phyloP scores from a whole-genome alignment of 768 basidiomycete species.

The Neoboletus brunneissimus region DNA sequence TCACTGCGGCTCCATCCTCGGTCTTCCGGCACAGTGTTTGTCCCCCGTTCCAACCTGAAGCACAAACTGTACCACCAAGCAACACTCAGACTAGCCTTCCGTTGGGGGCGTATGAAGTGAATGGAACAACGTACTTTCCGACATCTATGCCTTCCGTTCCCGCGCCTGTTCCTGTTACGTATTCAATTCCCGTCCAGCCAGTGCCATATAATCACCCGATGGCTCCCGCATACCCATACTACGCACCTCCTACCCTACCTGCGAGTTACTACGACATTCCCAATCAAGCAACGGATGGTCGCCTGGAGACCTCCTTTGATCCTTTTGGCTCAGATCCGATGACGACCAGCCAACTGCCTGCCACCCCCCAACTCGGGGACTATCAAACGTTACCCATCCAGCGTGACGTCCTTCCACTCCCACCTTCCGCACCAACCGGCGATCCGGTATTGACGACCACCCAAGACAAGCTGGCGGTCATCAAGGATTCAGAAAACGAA shows the following conservation, averaged over 20 bases:
- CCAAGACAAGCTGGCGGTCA: not conserved
- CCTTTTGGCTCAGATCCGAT: conserved; percentile 21
- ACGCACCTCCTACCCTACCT: conserved; percentile 6
- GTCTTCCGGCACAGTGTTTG: conserved; percentile 1
- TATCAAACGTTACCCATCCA: conserved; percentile 1
- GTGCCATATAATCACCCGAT: conserved; percentile 4
- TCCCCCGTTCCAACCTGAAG: not conserved
- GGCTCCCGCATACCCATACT: conserved; percentile 8
- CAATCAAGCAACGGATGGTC: not conserved
- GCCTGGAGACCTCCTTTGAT: conserved; percentile 13
- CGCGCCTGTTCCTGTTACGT: conserved; percentile 3
- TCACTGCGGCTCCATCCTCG: not conserved
- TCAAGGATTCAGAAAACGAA: conserved; percentile 9
- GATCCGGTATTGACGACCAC: not conserved
- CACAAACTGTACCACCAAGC: not conserved
- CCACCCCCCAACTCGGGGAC: conserved; percentile 8
- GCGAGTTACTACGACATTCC: conserved; percentile 1
- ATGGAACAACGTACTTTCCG: conserved; percentile 32
- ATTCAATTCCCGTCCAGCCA: conserved; percentile 5
- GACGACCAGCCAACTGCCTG: conserved; percentile 9
- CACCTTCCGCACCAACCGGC: not conserved
- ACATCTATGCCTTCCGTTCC: not conserved
- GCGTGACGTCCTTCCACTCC: not conserved
- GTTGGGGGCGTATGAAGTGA: conserved; percentile 20
- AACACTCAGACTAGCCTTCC: conserved; percentile 9